Percentiles rank a stretch among this genome's conserved stretches.
These are phyloP conservation scores for Auxenochlorella pyrenoidosa DNA, from an alignment of 139 green algal species.

Conservation along the genomic window DNA sequence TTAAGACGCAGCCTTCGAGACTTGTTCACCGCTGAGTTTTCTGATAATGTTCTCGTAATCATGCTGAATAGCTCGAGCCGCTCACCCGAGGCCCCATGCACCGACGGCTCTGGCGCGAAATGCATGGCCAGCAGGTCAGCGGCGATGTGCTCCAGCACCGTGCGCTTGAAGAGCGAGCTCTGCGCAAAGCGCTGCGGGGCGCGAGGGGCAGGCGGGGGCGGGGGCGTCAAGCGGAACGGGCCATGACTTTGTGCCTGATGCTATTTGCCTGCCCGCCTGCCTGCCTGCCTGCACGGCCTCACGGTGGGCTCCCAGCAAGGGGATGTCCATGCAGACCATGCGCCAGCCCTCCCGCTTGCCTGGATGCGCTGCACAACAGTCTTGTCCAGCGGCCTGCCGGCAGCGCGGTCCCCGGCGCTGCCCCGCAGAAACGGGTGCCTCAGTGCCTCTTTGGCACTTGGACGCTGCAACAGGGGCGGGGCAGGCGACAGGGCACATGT, in stretches of 20 bases:
- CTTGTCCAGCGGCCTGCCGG: conserved; percentile 55
- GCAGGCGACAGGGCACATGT: not conserved
- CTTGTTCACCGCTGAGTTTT: not conserved
- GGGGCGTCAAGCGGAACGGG: not conserved
- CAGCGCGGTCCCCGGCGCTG: conserved; percentile 45
- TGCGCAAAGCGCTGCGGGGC: conserved; percentile 76
- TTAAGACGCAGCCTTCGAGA: too few relatives aligned
- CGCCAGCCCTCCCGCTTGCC: not conserved
- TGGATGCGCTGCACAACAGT: conserved; percentile 83
- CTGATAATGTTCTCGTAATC: too few relatives aligned
- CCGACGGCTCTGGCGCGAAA: conserved; percentile 23
- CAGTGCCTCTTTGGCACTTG: conserved; percentile 75
- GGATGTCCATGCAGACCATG: not conserved
- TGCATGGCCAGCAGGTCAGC: conserved; percentile 78
- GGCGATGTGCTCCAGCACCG: conserved; percentile 90
- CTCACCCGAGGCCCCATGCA: conserved; percentile 16
- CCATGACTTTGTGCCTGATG: too few relatives aligned
- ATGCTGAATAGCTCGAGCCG: too few relatives aligned
- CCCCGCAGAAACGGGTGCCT: conserved; percentile 78
- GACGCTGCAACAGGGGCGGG: conserved; percentile 54
- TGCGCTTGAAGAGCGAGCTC: conserved; percentile 78
- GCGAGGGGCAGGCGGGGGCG: not conserved
- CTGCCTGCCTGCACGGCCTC: too few relatives aligned
- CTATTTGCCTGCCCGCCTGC: too few relatives aligned
- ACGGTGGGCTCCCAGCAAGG: not conserved